phyloP scores from a whole-genome alignment of 495 filamentous ascomycete species.

The Podospora conica region DNA sequence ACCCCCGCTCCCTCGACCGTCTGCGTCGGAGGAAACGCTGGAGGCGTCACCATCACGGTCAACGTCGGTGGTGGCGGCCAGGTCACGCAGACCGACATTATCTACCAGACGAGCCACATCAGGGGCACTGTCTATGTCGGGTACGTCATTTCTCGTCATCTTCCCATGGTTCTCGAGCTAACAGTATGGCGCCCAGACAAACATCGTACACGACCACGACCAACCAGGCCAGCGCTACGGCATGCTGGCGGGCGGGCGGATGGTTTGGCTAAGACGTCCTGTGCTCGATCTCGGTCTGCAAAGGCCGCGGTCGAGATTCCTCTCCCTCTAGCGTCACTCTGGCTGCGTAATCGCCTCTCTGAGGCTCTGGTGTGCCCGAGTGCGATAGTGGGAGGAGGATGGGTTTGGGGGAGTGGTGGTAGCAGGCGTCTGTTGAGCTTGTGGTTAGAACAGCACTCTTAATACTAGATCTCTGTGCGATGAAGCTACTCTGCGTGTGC shows the following conservation, averaged over 20 bases:
- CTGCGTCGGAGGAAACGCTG: constrained; percentile 22
- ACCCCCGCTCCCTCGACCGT: constrained; percentile 36
- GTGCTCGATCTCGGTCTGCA: background rate
- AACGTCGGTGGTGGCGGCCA: constrained; percentile 22
- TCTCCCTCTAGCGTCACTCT: background rate
- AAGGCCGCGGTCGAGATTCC: background rate
- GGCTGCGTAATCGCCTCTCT: background rate
- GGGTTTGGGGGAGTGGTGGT: background rate
- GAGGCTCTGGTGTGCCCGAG: background rate
- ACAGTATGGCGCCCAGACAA: constrained; percentile 18
- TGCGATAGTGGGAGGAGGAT: background rate
- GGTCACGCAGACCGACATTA: constrained; percentile 33
- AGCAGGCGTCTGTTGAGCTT: background rate
- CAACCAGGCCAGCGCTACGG: constrained; percentile 31
- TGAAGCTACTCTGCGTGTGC: background rate
- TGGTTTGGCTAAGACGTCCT: constrained; percentile 26
- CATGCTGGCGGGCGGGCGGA: constrained; percentile 35
- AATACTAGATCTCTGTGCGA: background rate
- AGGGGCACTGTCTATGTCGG: constrained; percentile 34
- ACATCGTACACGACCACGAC: constrained; percentile 32
- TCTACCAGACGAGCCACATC: constrained; percentile 34
- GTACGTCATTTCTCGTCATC: constrained; percentile 20
- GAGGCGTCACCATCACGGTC: constrained; percentile 31
- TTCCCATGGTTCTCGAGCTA: background rate
- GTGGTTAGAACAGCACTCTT: background rate